Conservation (phyloP, 495 filamentous ascomycete genomes). For the Penicillium parvum region DNA sequence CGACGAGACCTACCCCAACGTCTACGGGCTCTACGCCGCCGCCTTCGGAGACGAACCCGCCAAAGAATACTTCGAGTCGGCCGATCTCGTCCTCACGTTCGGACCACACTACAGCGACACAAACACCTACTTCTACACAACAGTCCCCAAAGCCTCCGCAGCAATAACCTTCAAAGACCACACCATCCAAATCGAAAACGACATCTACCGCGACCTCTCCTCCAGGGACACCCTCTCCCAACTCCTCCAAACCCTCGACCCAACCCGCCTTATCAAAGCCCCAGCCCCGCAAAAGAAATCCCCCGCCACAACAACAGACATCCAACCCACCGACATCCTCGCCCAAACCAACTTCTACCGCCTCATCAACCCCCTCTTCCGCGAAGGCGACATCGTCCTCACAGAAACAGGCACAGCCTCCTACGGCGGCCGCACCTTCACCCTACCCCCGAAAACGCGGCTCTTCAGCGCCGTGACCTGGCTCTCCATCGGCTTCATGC, state of each 20-base stretch:
- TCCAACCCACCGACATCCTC: constrained; percentile 16
- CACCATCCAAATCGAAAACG: constrained; percentile 27
- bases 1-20: constrained; percentile 32
- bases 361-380: constrained; percentile 26
- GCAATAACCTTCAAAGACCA: constrained; percentile 27
- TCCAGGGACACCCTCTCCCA: constrained; percentile 14
- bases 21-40: constrained; percentile 34
- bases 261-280: constrained; percentile 10
- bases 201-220: constrained; percentile 23
- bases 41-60: constrained; percentile 17
- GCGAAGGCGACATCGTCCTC: constrained; percentile 35
- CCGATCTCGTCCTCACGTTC: constrained; percentile 32
- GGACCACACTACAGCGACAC: constrained; percentile 35
- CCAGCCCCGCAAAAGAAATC: constrained; percentile 12
- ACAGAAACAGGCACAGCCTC: constrained; percentile 40
- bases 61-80: constrained; percentile 26
- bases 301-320: constrained; percentile 6
- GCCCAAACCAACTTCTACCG: constrained; percentile 32
- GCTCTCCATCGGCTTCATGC: constrained; percentile 46
- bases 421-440: constrained; percentile 29
- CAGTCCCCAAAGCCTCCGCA: constrained; percentile 21
- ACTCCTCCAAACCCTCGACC: constrained; percentile 20
- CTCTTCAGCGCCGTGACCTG: constrained; percentile 37
- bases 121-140: constrained; percentile 32
- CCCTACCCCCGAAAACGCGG: constrained; percentile 23